Conservation (phyloP, 2,329 filamentous ascomycete species). For the Xylaria sp. region DNA sequence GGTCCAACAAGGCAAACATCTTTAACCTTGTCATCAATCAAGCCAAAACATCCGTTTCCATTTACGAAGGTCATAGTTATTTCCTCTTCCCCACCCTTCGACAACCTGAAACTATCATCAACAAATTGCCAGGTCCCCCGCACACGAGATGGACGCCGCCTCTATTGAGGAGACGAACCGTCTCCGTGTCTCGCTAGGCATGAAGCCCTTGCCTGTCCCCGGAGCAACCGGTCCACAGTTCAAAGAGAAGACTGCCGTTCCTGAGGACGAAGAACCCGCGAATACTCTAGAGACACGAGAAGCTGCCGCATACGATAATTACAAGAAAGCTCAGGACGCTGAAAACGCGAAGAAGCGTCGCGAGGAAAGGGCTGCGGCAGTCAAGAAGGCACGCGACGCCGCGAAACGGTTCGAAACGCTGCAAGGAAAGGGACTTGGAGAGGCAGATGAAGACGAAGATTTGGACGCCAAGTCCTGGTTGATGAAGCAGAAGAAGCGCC, state of each 20-base stretch:
- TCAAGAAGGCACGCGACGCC: constrained; percentile 87
- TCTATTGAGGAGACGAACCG: constrained; percentile 95
- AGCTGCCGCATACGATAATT: constrained; percentile 80
- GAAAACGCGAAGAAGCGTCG: constrained; percentile 82
- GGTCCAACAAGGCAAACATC: constrained; percentile 18
- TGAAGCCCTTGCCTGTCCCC: constrained; percentile 89
- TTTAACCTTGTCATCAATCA: constrained; percentile 16
- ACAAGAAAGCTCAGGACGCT: constrained; percentile 70
- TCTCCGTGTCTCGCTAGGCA: constrained; percentile 86
- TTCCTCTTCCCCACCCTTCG: too few species aligned
- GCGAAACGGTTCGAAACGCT: constrained; percentile 80
- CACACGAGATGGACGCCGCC: constrained; percentile 68
- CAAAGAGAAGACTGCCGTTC: constrained; percentile 53
- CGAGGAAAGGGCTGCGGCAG: constrained; percentile 81
- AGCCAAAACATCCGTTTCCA: neutral
- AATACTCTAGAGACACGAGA: constrained; percentile 88
- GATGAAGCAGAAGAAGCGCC: constrained; percentile 88
- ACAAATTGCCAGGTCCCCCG: neutral
- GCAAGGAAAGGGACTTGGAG: constrained; percentile 85
- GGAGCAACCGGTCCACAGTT: constrained; percentile 62
- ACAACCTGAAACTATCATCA: neutral
- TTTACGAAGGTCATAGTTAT: neutral
- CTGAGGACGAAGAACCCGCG: constrained; percentile 67
- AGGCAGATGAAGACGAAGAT: constrained; percentile 72
- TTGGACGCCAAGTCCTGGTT: constrained; percentile 89